phyloP scores from a whole-genome alignment of 2,329 filamentous ascomycete genomes.

The Trichoderma pleuroti region DNA sequence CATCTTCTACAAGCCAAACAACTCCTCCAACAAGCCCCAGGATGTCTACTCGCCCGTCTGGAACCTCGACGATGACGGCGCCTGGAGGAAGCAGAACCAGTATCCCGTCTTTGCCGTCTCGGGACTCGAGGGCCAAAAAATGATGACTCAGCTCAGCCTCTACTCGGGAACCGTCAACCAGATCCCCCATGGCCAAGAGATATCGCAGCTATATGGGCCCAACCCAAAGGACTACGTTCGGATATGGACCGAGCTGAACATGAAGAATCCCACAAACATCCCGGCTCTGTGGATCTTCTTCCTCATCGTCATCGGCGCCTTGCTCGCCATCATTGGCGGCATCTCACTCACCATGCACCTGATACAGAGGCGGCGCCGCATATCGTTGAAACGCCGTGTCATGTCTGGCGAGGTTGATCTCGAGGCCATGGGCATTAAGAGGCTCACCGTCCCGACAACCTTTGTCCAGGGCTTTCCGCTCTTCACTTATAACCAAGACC shows the following conservation, averaged over 20 bases:
- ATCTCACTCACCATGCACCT: slow-evolving; percentile 74
- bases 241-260: slow-evolving; percentile 54
- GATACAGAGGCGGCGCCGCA: slow-evolving; percentile 68
- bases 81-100: slow-evolving; percentile 67
- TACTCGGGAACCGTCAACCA: slow-evolving; percentile 74
- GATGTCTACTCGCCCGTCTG: slow-evolving; percentile 61
- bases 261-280: slow-evolving; percentile 48
- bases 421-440: slow-evolving; percentile 80
- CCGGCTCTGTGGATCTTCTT: slow-evolving; percentile 81
- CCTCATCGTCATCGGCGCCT: slow-evolving; percentile 65
- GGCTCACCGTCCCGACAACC: slow-evolving; percentile 69
- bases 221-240: slow-evolving; percentile 58
- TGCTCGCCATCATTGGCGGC: slow-evolving; percentile 62
- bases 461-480: slow-evolving; percentile 72
- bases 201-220: slow-evolving; percentile 52
- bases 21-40: slow-evolving; percentile 60
- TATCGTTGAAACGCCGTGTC: slow-evolving; percentile 65
- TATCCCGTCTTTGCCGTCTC: slow-evolving; percentile 84
- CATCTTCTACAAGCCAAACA: slow-evolving; percentile 59
- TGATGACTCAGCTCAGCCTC: slow-evolving; percentile 68
- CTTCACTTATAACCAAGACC: slow-evolving; percentile 67
- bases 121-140: slow-evolving; percentile 58
- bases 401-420: slow-evolving; percentile 77
- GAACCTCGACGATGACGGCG: slow-evolving; percentile 64
- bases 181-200: slow-evolving; percentile 56